A percentile compares a stretch with the other conserved stretches of the same genome.
These are phyloP conservation scores for Aureobasidium sp. DNA, from an alignment of 2,329 filamentous ascomycete species.

Conservation along the genomic window DNA sequence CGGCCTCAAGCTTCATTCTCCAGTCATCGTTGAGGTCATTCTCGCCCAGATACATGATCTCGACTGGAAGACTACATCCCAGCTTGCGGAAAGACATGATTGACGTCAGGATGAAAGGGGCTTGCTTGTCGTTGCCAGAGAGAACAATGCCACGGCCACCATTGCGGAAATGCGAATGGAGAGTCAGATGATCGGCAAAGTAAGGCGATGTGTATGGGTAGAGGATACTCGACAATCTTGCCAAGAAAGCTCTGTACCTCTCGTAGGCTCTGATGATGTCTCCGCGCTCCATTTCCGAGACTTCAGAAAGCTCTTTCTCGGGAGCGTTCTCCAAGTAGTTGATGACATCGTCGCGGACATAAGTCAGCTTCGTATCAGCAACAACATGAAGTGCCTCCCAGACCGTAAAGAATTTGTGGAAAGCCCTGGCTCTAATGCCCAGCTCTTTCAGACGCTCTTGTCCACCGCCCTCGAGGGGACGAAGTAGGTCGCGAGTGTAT, in stretches of 20 bases:
- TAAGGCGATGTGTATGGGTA: conserved; percentile 38
- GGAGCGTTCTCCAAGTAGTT: conserved; percentile 29
- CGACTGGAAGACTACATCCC: conserved; percentile 34
- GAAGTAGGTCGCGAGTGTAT: conserved; percentile 31
- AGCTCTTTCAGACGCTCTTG: conserved; percentile 35
- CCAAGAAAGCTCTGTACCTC: conserved; percentile 36
- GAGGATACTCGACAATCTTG: conserved; percentile 33
- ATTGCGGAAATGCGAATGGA: conserved; percentile 37
- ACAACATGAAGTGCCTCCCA: conserved; percentile 35
- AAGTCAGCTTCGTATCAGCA: conserved; percentile 29
- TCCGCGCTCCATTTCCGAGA: conserved; percentile 22
- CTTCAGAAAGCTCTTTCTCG: conserved; percentile 19
- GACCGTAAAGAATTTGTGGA: conserved; percentile 34
- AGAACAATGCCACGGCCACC: conserved; percentile 41
- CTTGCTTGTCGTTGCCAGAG: conserved; percentile 40
- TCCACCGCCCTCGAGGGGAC: conserved; percentile 34
- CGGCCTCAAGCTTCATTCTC: conserved; percentile 36
- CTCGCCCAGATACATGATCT: conserved; percentile 40
- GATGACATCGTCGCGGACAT: conserved; percentile 37
- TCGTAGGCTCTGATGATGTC: conserved; percentile 38
- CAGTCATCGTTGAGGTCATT: conserved; percentile 39
- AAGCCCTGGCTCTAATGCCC: conserved; percentile 35
- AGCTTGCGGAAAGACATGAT: conserved; percentile 35
- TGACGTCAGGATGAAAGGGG: conserved; percentile 37
- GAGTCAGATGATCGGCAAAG: conserved; percentile 39